phyloP scores from a whole-genome alignment of 1,284 basidiomycete genomes.

The Cryptococcus hybrid region DNA sequence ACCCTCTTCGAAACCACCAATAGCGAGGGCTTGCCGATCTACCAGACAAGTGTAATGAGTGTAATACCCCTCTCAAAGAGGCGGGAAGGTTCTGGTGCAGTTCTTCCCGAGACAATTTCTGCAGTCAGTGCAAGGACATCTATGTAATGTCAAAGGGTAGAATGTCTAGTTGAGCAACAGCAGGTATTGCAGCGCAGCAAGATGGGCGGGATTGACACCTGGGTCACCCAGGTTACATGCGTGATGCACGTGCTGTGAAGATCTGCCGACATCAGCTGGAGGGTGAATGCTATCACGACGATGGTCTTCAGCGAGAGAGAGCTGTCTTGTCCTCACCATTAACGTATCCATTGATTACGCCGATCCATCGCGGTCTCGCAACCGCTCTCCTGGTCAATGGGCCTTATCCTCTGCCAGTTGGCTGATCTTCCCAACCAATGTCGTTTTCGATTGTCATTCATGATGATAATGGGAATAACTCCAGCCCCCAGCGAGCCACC shows the following conservation, averaged over 20 bases:
- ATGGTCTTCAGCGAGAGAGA: background rate
- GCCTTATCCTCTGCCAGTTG: background rate
- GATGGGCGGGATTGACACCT: background rate
- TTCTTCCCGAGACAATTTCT: background rate
- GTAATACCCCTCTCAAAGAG: background rate
- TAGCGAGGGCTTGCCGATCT: background rate
- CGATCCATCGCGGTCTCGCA: background rate
- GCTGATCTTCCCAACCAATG: background rate
- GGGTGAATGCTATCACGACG: background rate
- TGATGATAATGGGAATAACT: background rate
- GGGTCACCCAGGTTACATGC: background rate
- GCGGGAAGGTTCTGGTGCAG: background rate
- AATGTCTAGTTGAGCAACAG: background rate
- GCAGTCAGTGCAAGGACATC: background rate
- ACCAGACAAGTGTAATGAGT: background rate
- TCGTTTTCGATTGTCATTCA: background rate
- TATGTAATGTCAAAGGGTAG: background rate
- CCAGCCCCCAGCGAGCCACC: too few species aligned
- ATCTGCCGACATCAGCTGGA: background rate
- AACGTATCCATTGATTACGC: background rate
- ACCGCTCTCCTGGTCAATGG: background rate
- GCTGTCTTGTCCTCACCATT: background rate
- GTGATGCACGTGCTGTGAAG: background rate
- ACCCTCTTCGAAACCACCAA: background rate
- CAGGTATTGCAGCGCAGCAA: background rate